These are phyloP conservation scores for Verticillium albo-atrum DNA, from an alignment of 2,329 filamentous ascomycete species.

Conservation along the genomic window DNA sequence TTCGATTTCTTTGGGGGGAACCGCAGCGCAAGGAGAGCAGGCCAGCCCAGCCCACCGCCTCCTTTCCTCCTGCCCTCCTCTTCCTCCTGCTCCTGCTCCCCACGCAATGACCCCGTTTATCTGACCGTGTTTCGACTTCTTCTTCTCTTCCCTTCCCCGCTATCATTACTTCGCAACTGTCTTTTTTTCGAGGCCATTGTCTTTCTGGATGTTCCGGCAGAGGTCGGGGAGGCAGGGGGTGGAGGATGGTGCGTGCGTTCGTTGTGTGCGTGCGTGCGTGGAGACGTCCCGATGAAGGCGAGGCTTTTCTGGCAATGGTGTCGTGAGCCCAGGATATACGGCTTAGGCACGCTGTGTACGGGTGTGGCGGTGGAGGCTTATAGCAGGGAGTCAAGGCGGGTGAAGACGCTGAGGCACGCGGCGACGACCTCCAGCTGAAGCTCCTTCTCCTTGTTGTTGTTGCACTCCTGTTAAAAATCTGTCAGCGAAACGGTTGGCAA, in stretches of 20 bases:
- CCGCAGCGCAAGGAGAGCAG: too few species aligned
- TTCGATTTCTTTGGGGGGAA: too few species aligned
- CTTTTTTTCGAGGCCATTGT: neutral
- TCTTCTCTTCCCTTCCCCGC: neutral
- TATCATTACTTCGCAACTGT: neutral
- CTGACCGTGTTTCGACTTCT: neutral
- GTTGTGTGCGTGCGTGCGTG: too few species aligned
- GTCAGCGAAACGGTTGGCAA: constrained; percentile 11
- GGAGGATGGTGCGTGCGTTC: too few species aligned
- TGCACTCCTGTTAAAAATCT: constrained; percentile 59
- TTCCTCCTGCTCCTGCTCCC: neutral
- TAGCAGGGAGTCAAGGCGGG: constrained; percentile 90
- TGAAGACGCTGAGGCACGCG: constrained; percentile 95
- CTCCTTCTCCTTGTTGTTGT: constrained; percentile 85
- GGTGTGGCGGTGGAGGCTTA: constrained; percentile 42
- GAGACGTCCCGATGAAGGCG: neutral
- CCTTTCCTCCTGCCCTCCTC: too few species aligned
- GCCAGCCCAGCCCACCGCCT: too few species aligned
- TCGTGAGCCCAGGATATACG: neutral
- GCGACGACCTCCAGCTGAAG: constrained; percentile 96
- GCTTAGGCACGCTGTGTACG: neutral
- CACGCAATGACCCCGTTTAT: neutral
- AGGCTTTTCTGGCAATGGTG: neutral
- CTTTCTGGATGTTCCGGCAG: neutral
- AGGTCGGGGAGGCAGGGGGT: neutral